These are phyloP conservation scores for Scedosporium aurantiacum DNA, from an alignment of 2,329 filamentous ascomycete species.

Conservation along the genomic window DNA sequence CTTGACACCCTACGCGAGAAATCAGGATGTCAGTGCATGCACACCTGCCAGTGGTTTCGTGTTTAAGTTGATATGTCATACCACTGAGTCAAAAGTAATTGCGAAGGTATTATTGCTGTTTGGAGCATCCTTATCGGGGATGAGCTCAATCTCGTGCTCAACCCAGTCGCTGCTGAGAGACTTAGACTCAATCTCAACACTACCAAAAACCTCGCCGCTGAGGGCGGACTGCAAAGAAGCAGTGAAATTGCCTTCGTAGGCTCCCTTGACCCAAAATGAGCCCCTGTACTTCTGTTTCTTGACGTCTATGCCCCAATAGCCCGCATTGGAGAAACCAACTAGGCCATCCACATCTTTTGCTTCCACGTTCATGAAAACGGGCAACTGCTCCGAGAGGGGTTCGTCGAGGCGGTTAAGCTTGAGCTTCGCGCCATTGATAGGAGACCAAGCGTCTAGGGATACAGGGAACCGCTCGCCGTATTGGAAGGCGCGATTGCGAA, in stretches of 20 bases:
- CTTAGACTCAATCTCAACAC: conserved; percentile 33
- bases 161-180: conserved; percentile 32
- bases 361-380: conserved; percentile 37
- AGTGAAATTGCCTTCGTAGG: conserved; percentile 34
- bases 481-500: conserved; percentile 63
- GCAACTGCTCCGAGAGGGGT: conserved; percentile 41
- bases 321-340: conserved; percentile 39
- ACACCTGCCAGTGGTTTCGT: too few relatives aligned
- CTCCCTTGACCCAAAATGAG: conserved; percentile 42
- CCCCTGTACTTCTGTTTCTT: conserved; percentile 34
- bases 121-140: conserved; percentile 33
- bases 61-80: conserved; percentile 7
- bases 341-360: conserved; percentile 18
- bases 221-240: conserved; percentile 33
- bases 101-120: conserved; percentile 45
- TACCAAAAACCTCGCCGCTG: conserved; percentile 32
- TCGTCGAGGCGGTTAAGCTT: conserved; percentile 32
- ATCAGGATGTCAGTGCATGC: too few relatives aligned
- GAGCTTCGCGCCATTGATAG: conserved; percentile 29
- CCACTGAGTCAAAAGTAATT: conserved; percentile 37
- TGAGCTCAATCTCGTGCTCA: conserved; percentile 36
- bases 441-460: conserved; percentile 33
- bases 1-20: conserved; percentile 19
- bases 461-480: conserved; percentile 29
- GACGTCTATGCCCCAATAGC: conserved; percentile 47